Percentiles rank a stretch among this genome's conserved stretches.
Conservation (phyloP, 192 early-diverging fungal genomes). For the Thamnidium elegans region DNA sequence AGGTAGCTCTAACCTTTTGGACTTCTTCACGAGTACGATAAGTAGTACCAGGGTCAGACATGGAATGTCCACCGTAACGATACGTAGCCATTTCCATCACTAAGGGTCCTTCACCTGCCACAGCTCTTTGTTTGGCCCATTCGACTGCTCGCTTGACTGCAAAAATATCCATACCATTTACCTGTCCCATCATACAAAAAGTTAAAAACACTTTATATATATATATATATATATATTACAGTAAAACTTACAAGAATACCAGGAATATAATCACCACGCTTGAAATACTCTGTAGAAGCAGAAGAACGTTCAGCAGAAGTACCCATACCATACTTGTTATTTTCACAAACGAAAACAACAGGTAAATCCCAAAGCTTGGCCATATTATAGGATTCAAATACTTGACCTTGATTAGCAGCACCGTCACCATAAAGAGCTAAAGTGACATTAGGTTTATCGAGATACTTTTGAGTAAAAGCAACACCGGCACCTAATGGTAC, state of each 20-base stretch:
- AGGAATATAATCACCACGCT: slow-evolving; percentile 95
- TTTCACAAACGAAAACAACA: slow-evolving; percentile 93
- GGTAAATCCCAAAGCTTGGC: slow-evolving; percentile 97
- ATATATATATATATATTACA: too few species aligned
- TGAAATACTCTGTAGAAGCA: slow-evolving; percentile 92
- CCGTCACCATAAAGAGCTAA: slow-evolving; percentile 96
- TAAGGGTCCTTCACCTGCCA: slow-evolving; percentile 83
- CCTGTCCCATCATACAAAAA: background rate
- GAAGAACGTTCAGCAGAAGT: slow-evolving; percentile 85
- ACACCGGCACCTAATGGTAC: slow-evolving; percentile 81
- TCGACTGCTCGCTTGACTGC: slow-evolving; percentile 83
- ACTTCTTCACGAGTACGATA: slow-evolving; percentile 99
- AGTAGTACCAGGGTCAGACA: slow-evolving; percentile 99
- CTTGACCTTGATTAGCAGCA: slow-evolving; percentile 97
- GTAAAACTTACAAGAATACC: slow-evolving; percentile 77
- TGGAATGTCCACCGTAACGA: slow-evolving; percentile 99
- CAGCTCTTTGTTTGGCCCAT: slow-evolving; percentile 81
- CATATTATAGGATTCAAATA: slow-evolving; percentile 99
- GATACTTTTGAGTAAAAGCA: slow-evolving; percentile 94
- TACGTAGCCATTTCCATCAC: slow-evolving; percentile 97
- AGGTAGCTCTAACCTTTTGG: slow-evolving; percentile 93
- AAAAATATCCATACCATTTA: slow-evolving; percentile 91
- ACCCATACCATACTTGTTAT: slow-evolving; percentile 99
- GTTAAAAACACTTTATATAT: too few species aligned
- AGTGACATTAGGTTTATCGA: slow-evolving; percentile 70